Evolutionary conservation across 1,139 yeast genomes (phyloP), one percentile per base, ranked within the genome.

Genomic region (Suhomyces anneliseae): DNA sequence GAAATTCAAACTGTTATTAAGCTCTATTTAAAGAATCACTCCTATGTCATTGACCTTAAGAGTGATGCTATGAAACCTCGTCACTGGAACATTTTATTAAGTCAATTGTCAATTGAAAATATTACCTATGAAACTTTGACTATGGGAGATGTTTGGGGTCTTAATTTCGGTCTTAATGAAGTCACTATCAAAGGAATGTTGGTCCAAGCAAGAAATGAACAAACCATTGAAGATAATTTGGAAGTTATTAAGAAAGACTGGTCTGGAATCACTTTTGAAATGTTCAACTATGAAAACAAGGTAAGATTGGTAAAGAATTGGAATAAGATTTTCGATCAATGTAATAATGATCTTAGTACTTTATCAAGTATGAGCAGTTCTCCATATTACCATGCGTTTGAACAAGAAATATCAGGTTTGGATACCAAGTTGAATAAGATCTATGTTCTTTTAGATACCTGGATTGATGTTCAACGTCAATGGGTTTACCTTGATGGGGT

Each of bases 401-500:
- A 85, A 49, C 81, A 78, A 45, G 83, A 79, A 15, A 78, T 85
- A 0, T 52, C 65, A 6, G 72, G 70, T 1, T 71, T 90, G 72
- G 92, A 86, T 53, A 72, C 69, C 1, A 80, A 74, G 49, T 62
- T 93, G 34, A 79, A 78, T 44, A 60, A 65, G 0, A 57, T 90
- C 1, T 77, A 76, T 45, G 67, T 71, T 1, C 60, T 88, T 3
- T 71, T 89, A 40, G 90, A 85, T 55, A 60, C 68, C 0, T 90
- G 97, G 95, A 76, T 87, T 37, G 96, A 89, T 40, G 89, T 85
- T 1, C 98, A 93, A 62, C 72, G 86, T n/a, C 90, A 86, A 57
- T 92, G 96, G 96, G 81, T 89, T 1, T 90, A 92, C 58, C 73
- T 92, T 19, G 86, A 82, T 52, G 97, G 96, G 0, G 82, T 90